Conservation (phyloP, 1,139 yeast genomes). For the Candida frijolesensis region DNA sequence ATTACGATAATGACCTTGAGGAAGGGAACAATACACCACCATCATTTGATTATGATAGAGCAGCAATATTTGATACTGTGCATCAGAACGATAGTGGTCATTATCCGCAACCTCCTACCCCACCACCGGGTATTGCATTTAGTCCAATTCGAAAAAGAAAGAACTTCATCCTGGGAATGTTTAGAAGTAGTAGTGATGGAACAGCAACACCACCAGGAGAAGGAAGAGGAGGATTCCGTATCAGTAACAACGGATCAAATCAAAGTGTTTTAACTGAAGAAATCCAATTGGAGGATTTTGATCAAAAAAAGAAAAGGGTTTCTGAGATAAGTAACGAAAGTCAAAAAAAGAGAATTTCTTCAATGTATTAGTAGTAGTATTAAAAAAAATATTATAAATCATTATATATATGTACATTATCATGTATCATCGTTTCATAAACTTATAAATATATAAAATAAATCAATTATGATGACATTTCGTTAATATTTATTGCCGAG, state of each 20-base stretch:
- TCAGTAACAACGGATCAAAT: constrained; percentile 12
- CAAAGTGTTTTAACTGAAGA: constrained; percentile 43
- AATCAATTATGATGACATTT: background rate
- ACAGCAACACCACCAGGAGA: background rate
- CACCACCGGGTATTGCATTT: constrained; percentile 16
- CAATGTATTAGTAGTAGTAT: constrained; percentile 8
- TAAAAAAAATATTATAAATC: background rate
- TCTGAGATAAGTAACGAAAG: constrained; percentile 29
- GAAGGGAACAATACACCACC: background rate
- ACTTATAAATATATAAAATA: too few species aligned
- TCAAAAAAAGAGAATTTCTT: constrained; percentile 18
- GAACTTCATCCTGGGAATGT: constrained; percentile 10
- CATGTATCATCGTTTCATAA: background rate
- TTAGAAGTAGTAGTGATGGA: constrained; percentile 13
- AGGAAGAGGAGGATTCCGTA: background rate
- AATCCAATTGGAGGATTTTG: constrained; percentile 51
- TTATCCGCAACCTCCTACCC: constrained; percentile 14
- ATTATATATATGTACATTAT: background rate
- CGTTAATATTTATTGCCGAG: background rate
- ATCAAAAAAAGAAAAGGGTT: constrained; percentile 24
- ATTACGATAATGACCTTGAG: background rate
- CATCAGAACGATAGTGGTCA: background rate
- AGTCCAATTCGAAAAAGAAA: constrained; percentile 11
- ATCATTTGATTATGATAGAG: constrained; percentile 4
- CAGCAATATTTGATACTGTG: constrained; percentile 7